Evolutionary conservation across 352 stramenopile genomes (phyloP).

Genomic region (Globisporangium polare): DNA sequence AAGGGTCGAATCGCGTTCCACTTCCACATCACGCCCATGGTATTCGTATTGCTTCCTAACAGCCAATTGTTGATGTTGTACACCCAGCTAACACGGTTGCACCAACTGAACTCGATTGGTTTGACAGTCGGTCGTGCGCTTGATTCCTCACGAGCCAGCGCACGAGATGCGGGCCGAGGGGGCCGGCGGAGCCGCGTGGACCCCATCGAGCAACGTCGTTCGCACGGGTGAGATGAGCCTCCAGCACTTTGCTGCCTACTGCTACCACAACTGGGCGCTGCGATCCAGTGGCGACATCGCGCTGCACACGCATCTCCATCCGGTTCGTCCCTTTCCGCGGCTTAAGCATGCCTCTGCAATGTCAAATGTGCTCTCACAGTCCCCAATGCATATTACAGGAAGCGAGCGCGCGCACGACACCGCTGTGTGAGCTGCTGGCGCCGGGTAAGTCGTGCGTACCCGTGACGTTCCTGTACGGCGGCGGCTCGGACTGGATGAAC

Average conservation of each 20-base stretch:
- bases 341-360: not conserved
- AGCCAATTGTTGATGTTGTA: too few species aligned
- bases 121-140: constrained; percentile 4
- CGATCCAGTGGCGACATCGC: constrained; percentile 7
- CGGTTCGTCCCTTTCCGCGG: not conserved
- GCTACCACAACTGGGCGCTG: constrained; percentile 16
- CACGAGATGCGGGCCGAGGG: too few species aligned
- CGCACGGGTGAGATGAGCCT: constrained; percentile 3
- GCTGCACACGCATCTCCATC: constrained; percentile 8
- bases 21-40: constrained; percentile 9
- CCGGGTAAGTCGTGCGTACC: constrained; percentile 2
- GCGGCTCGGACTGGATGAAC: constrained; percentile 23
- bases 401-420: constrained; percentile 1
- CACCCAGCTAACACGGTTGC: not conserved
- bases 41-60: not conserved
- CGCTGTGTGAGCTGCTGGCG: constrained; percentile 5
- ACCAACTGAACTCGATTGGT: not conserved
- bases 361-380: not conserved
- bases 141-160: too few species aligned
- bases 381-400: not conserved
- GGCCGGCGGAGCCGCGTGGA: too few species aligned
- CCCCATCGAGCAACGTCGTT: constrained; percentile 2
- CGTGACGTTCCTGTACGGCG: constrained; percentile 24
- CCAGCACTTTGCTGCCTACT: constrained; percentile 3
- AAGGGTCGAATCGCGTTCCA: not conserved